These are phyloP conservation scores for Yarrowia phangngaensis DNA, from an alignment of 805 yeast genomes.

Conservation along the genomic window DNA sequence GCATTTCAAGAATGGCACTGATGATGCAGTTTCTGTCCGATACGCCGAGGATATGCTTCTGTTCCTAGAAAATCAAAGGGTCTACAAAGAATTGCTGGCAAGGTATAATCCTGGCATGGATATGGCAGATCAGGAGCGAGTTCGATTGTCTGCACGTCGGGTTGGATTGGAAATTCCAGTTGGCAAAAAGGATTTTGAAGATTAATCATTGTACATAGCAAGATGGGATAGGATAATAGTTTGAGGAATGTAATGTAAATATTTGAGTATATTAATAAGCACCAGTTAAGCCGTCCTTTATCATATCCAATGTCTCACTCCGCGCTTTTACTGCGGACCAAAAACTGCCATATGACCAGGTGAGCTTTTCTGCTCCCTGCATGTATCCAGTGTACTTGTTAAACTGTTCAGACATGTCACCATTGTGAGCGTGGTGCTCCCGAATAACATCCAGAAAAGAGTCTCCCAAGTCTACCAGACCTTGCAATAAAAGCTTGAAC, in stretches of 20 bases:
- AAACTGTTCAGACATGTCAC: constrained; percentile 85
- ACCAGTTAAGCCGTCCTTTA: constrained; percentile 3
- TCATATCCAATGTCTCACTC: not conserved
- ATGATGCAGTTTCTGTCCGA: constrained; percentile 30
- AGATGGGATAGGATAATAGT: not conserved
- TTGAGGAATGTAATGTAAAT: not conserved
- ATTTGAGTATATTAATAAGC: not conserved
- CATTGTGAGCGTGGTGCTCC: constrained; percentile 53
- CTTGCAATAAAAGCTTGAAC: constrained; percentile 28
- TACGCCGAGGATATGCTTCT: constrained; percentile 58
- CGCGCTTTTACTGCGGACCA: constrained; percentile 51
- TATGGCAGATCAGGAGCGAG: constrained; percentile 72
- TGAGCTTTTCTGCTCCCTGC: constrained; percentile 82
- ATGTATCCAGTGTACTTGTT: constrained; percentile 74
- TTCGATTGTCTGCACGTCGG: constrained; percentile 72
- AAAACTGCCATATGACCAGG: constrained; percentile 86
- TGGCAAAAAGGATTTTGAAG: constrained; percentile 21
- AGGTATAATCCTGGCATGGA: constrained; percentile 82
- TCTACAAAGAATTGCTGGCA: constrained; percentile 71
- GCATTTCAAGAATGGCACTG: constrained; percentile 25
- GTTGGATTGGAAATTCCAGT: constrained; percentile 82
- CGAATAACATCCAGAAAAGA: constrained; percentile 48
- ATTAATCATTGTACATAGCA: constrained; percentile 21
- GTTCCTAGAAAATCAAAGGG: constrained; percentile 68
- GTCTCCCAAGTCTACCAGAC: constrained; percentile 44